Base-by-base conservation (phyloP, 192 early-diverging fungal species). In the Coemansia sp. region DNA sequence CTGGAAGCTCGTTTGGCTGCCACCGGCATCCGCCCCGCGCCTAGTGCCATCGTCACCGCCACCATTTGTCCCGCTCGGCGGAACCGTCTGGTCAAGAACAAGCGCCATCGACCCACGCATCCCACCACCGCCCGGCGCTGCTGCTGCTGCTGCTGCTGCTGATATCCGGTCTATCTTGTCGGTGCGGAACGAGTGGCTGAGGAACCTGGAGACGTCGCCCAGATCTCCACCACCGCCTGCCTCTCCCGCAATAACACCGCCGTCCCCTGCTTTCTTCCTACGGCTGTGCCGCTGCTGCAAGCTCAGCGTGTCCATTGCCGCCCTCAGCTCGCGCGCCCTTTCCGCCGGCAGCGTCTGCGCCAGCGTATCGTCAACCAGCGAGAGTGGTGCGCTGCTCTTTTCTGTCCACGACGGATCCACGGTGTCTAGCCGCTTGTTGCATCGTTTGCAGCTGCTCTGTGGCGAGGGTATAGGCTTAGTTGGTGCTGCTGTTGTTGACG, bases 101-200 rank as follows among this genome's bases (percentile, higher is more conserved):
- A 80, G 52, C 49, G 72, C 77, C 65, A 74, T 45, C 6, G 77
- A 71, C 18, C 77, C 77, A 15, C 68, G 62, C 77, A 80, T 80
- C 7, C 57, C 48, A 46, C 40, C 46, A 46, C 48, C 48, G 0
- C 66, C 16, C 12, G 51, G 8, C 69, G 19, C 63, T 41, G n/a
- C 57, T n/a, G 1, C 8, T 8, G 2, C 49, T 4, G 3, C 49
- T 19, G 2, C 51, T 9, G 21, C 7, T 22, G 8, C 26, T 26
- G 51, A 21, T 22, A 8, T 22, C 51, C 69, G 68, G 18, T 19
- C 22, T 15, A 73, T 39, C 8, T 56, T 48, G 68, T 82, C 79
- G 1, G 74, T 66, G 51, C 79, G 68, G 51, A 82, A 75, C 10
- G 68, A 66, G 39, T 76, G 61, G 52, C 55, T 71, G 41, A 82